Percentiles rank a stretch among this genome's conserved stretches.
Conservation (phyloP, 1,284 basidiomycete genomes). For the Tilletiaria anomala region DNA sequence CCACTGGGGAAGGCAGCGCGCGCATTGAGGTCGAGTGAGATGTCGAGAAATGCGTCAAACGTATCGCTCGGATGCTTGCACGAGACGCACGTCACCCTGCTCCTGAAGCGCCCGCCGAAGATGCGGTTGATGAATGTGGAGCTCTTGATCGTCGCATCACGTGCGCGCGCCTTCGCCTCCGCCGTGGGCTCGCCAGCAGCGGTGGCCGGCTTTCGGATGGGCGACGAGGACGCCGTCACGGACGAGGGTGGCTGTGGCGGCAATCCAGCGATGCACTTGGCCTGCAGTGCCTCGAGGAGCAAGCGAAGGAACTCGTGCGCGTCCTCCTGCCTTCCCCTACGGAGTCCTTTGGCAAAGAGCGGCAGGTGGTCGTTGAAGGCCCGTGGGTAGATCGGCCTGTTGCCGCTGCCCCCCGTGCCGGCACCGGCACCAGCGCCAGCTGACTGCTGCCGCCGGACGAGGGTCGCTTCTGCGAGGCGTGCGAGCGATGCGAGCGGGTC, state of each 20-base stretch:
- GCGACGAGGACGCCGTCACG: slow-evolving; percentile 7
- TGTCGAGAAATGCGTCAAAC: slow-evolving; percentile 83
- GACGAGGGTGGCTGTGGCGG: too few species aligned
- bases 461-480: slow-evolving; percentile 52
- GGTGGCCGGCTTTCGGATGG: slow-evolving; percentile 2
- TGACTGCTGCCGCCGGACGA: too few species aligned
- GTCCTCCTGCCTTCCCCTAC: slow-evolving; percentile 85
- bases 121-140: slow-evolving; percentile 87
- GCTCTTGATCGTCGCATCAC: too few species aligned
- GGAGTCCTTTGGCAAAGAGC: slow-evolving; percentile 80
- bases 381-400: slow-evolving; percentile 40
- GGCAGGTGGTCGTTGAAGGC: slow-evolving; percentile 16
- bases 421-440: slow-evolving; percentile 6
- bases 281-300: slow-evolving; percentile 78
- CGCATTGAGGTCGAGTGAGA: slow-evolving; percentile 45
- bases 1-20: too few species aligned
- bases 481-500: slow-evolving; percentile 26
- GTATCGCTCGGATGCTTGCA: slow-evolving; percentile 88
- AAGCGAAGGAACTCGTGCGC: slow-evolving; percentile 96
- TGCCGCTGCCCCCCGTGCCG: neutral
- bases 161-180: slow-evolving; percentile 14
- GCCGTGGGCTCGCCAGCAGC: slow-evolving; percentile 25
- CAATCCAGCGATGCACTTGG: too few species aligned
- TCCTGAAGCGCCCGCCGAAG: slow-evolving; percentile 82
- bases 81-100: slow-evolving; percentile 72